Conservation (phyloP, 1,284 basidiomycete species). For the Ceratobasidium papillatum region DNA sequence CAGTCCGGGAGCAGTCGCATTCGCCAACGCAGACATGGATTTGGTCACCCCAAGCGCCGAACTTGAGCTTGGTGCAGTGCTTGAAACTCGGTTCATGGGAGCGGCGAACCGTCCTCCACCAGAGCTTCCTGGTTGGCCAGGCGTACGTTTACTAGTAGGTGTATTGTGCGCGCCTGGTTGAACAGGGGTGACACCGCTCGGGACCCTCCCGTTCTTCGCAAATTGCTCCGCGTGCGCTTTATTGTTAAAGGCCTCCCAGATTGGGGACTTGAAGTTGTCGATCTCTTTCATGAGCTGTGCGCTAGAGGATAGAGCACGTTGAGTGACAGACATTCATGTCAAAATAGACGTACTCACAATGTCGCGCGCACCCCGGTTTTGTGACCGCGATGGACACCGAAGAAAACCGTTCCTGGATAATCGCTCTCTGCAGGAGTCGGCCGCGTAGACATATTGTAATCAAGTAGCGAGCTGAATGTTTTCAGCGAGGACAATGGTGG, state of each 20-base stretch:
- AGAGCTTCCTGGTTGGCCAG: background rate
- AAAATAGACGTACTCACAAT: background rate
- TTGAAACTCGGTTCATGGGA: background rate
- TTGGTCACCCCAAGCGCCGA: background rate
- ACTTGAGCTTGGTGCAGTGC: background rate
- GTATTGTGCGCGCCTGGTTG: background rate
- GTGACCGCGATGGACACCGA: constrained; percentile 16
- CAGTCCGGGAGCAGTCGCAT: background rate
- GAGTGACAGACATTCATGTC: background rate
- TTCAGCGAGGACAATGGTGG: background rate
- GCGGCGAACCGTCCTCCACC: background rate
- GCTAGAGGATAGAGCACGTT: background rate
- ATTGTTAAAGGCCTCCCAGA: constrained; percentile 9
- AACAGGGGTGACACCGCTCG: constrained; percentile 10
- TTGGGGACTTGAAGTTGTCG: background rate
- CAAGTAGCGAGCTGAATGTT: background rate
- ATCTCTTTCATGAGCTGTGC: constrained; percentile 2
- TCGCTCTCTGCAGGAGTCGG: background rate
- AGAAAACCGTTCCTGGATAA: constrained; percentile 10
- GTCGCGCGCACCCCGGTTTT: constrained; percentile 1
- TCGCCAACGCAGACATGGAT: background rate
- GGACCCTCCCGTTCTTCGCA: constrained; percentile 8
- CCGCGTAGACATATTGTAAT: background rate
- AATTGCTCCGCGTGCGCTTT: constrained; percentile 24
- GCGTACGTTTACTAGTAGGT: background rate